Percentiles rank a stretch among this genome's conserved stretches.
Evolutionary conservation across 441 rosid species (phyloP).

Genomic region (Eruca vesicaria): DNA sequence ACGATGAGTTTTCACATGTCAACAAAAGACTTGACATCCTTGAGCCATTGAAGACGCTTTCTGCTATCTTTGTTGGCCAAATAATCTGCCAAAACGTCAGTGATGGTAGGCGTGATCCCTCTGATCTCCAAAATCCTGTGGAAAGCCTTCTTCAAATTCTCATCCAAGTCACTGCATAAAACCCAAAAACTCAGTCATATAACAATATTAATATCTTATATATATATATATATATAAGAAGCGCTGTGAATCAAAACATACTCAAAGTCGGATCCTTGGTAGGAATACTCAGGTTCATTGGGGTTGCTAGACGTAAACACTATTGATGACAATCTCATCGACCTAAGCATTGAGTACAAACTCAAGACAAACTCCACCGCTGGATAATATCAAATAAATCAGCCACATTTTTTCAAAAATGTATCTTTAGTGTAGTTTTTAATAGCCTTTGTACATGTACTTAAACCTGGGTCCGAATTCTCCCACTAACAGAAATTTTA

Average conservation of each 20-base stretch:
- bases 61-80: slow-evolving; percentile 56
- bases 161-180: slow-evolving; percentile 69
- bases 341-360: slow-evolving; percentile 56
- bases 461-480: too few species aligned
- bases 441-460: too few species aligned
- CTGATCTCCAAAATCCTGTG: slow-evolving; percentile 66
- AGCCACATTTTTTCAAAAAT: too few species aligned
- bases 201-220: neutral
- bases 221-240: neutral
- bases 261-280: slow-evolving; percentile 71
- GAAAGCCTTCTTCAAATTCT: slow-evolving; percentile 77
- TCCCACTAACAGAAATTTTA: too few species aligned
- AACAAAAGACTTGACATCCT: slow-evolving; percentile 55
- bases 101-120: slow-evolving; percentile 68
- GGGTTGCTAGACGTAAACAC: slow-evolving; percentile 45
- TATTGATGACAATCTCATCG: slow-evolving; percentile 55
- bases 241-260: slow-evolving; percentile 17
- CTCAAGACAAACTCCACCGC: slow-evolving; percentile 43
- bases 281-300: slow-evolving; percentile 41
- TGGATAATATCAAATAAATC: too few species aligned
- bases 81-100: slow-evolving; percentile 57
- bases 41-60: slow-evolving; percentile 67
- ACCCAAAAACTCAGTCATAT: neutral
- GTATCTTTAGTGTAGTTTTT: too few species aligned
- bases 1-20: slow-evolving; percentile 37